Evolutionary conservation across 2,329 filamentous ascomycete genomes (phyloP).

Genomic region (Aschersonia sp.): DNA sequence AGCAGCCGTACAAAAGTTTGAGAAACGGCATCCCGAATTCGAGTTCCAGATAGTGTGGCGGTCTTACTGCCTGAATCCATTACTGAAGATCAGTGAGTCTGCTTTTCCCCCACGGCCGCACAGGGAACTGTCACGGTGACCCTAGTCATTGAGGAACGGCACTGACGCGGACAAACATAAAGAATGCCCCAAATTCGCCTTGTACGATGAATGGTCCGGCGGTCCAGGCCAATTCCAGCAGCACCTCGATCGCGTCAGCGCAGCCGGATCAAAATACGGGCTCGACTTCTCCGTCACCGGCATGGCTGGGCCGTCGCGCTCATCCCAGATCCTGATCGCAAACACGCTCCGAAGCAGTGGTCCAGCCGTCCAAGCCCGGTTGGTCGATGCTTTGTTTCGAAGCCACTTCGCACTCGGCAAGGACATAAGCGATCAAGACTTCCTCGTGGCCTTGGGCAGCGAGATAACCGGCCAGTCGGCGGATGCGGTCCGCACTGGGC

Average conservation of each 20-base stretch:
- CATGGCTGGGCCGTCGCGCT: slow-evolving; percentile 26
- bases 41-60: slow-evolving; percentile 32
- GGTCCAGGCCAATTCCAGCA: slow-evolving; percentile 11
- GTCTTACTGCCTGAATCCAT: slow-evolving; percentile 30
- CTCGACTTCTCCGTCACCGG: slow-evolving; percentile 27
- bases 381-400: slow-evolving; percentile 26
- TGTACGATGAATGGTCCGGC: slow-evolving; percentile 19
- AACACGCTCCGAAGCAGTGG: slow-evolving; percentile 20
- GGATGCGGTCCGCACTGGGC: slow-evolving; percentile 12
- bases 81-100: slow-evolving; percentile 10
- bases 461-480: slow-evolving; percentile 15
- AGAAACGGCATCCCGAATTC: slow-evolving; percentile 22
- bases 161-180: slow-evolving; percentile 1
- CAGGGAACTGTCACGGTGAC: background rate
- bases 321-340: slow-evolving; percentile 32
- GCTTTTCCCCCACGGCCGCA: background rate
- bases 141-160: background rate
- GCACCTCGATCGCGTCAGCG: slow-evolving; percentile 16
- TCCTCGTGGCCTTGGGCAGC: slow-evolving; percentile 21
- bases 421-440: slow-evolving; percentile 25
- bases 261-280: slow-evolving; percentile 17
- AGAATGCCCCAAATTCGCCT: slow-evolving; percentile 19
- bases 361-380: slow-evolving; percentile 19
- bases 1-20: slow-evolving; percentile 26
- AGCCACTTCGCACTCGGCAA: slow-evolving; percentile 25